These are phyloP conservation scores for Kandelia obovata DNA, from an alignment of 345 rosid species.

Conservation along the genomic window DNA sequence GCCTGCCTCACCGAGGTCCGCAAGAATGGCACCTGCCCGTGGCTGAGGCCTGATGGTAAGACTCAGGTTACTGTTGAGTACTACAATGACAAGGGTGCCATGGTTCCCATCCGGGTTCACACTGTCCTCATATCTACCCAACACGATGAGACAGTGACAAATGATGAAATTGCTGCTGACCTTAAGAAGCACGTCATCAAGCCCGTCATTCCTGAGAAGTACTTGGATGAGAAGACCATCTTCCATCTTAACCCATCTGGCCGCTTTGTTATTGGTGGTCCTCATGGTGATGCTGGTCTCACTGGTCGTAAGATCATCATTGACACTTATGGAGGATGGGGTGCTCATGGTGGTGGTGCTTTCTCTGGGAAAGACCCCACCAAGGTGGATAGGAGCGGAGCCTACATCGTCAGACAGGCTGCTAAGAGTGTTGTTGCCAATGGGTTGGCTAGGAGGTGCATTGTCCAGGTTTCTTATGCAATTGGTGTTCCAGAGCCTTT, in stretches of 20 bases:
- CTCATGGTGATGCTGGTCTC: slow-evolving; percentile 87
- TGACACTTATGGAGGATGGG: slow-evolving; percentile 85
- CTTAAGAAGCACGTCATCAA: slow-evolving; percentile 77
- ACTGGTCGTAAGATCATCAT: slow-evolving; percentile 86
- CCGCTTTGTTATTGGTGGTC: slow-evolving; percentile 80
- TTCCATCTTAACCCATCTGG: slow-evolving; percentile 89
- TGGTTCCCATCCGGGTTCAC: slow-evolving; percentile 83
- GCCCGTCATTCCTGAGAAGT: slow-evolving; percentile 68
- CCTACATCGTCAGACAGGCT: slow-evolving; percentile 76
- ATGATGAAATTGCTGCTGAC: slow-evolving; percentile 76
- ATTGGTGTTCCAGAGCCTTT: slow-evolving; percentile 65
- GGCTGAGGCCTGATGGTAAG: slow-evolving; percentile 74
- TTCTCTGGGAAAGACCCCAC: slow-evolving; percentile 87
- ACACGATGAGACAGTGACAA: slow-evolving; percentile 63
- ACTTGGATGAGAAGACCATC: slow-evolving; percentile 77
- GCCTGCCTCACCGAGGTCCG: slow-evolving; percentile 77
- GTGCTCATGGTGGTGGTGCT: slow-evolving; percentile 88
- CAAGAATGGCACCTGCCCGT: slow-evolving; percentile 68
- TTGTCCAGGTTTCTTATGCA: slow-evolving; percentile 64
- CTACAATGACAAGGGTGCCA: slow-evolving; percentile 55
- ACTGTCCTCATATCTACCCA: slow-evolving; percentile 67
- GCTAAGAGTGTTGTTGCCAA: slow-evolving; percentile 69
- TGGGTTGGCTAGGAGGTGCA: slow-evolving; percentile 58
- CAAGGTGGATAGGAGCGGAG: slow-evolving; percentile 78
- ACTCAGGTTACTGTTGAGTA: slow-evolving; percentile 66